phyloP scores from a whole-genome alignment of 139 green algal genomes.

The Picochlorum sp. region DNA sequence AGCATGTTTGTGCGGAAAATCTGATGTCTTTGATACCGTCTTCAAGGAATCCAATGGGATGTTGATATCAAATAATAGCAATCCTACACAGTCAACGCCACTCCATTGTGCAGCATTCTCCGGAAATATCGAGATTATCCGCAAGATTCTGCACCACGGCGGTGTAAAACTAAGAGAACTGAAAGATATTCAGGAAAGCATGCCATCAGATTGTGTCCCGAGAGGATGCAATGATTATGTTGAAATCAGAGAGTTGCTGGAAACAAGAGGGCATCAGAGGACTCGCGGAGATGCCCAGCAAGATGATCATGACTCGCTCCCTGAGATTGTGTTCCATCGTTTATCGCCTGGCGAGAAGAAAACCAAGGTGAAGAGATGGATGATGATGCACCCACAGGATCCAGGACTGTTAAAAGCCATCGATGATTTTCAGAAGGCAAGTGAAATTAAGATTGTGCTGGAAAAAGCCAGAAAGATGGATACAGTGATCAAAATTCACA shows the following conservation, averaged over 20 bases:
- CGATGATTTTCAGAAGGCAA: neutral
- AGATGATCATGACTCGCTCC: too few relatives aligned
- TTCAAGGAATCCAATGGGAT: neutral
- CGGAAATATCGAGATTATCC: neutral
- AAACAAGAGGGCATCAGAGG: too few relatives aligned
- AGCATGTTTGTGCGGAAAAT: neutral
- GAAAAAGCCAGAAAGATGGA: neutral
- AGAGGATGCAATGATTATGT: neutral
- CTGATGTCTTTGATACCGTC: neutral
- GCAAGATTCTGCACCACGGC: conserved; percentile 6
- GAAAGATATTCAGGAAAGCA: neutral
- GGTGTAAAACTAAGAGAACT: neutral
- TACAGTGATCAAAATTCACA: neutral
- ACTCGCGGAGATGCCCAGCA: too few relatives aligned
- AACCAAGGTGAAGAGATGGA: neutral
- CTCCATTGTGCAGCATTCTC: conserved; percentile 11
- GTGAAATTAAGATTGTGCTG: neutral
- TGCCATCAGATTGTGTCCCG: neutral
- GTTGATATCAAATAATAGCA: neutral
- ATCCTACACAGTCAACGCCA: neutral
- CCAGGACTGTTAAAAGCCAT: neutral
- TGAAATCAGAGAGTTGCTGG: too few relatives aligned
- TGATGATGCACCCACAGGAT: neutral
- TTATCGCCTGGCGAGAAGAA: too few relatives aligned
- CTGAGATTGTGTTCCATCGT: too few relatives aligned